Conservation (phyloP, 2,329 filamentous ascomycete genomes). For the Aspergillus piperis region DNA sequence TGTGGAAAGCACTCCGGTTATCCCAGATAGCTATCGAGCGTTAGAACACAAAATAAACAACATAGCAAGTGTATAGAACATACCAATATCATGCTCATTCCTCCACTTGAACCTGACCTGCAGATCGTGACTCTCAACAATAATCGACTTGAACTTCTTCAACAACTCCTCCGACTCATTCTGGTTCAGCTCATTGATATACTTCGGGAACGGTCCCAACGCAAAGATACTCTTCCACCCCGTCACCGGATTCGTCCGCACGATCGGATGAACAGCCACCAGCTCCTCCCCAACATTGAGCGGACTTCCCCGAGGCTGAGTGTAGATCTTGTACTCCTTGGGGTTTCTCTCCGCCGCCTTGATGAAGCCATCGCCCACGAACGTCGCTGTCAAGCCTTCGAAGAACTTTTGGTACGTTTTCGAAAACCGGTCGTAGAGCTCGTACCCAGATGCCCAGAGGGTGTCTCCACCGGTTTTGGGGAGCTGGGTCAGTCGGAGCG, state of each 20-base stretch:
- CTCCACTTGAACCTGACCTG: constrained; percentile 44
- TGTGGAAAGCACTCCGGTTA: constrained; percentile 59
- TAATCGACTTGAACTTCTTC: constrained; percentile 38
- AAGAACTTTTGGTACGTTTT: constrained; percentile 42
- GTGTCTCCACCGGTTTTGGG: constrained; percentile 63
- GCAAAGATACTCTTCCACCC: constrained; percentile 44
- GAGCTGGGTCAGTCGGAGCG: constrained; percentile 58
- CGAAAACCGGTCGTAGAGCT: constrained; percentile 46
- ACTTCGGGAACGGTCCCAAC: constrained; percentile 32
- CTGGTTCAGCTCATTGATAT: constrained; percentile 36
- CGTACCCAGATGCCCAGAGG: constrained; percentile 67
- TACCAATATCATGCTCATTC: constrained; percentile 46
- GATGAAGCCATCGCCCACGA: constrained; percentile 34
- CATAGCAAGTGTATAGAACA: constrained; percentile 1
- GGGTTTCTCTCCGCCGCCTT: constrained; percentile 32
- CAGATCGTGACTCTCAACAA: constrained; percentile 46
- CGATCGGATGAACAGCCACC: constrained; percentile 45
- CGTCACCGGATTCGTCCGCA: constrained; percentile 56
- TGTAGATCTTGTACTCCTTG: constrained; percentile 30
- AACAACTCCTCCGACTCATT: constrained; percentile 37
- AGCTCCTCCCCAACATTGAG: constrained; percentile 59
- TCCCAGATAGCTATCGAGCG: constrained; percentile 56
- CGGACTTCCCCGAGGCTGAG: constrained; percentile 50
- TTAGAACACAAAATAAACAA: not conserved
- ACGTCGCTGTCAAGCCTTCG: constrained; percentile 43